Conservation (phyloP, 495 filamentous ascomycete genomes). For the Sordaria brevicollis region DNA sequence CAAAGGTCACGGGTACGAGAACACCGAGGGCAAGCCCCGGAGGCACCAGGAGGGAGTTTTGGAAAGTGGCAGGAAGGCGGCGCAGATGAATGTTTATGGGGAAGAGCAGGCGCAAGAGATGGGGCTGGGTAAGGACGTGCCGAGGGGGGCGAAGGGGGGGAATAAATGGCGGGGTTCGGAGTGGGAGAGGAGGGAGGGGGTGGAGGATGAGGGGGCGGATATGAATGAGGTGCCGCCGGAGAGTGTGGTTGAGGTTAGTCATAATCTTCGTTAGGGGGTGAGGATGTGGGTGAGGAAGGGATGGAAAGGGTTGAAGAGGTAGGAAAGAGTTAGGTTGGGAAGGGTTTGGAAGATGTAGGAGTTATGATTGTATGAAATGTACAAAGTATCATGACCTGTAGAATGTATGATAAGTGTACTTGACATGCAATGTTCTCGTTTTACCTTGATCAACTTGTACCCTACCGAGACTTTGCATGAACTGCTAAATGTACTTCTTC, state of each 20-base stretch:
- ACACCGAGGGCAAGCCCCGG: not conserved
- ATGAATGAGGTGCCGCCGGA: not conserved
- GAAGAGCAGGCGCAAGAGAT: not conserved
- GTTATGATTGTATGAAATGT: not conserved
- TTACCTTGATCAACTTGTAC: too few species aligned
- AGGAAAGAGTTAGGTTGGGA: too few species aligned
- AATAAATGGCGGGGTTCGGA: not conserved
- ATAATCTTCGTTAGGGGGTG: not conserved
- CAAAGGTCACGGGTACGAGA: not conserved
- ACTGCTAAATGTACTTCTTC: too few species aligned
- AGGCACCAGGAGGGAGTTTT: not conserved
- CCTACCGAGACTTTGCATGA: too few species aligned
- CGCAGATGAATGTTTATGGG: slow-evolving; percentile 1
- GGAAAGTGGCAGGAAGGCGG: slow-evolving; percentile 6
- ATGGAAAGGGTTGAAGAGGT: not conserved
- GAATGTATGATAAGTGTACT: too few species aligned
- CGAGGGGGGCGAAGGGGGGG: not conserved
- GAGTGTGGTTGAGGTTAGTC: not conserved
- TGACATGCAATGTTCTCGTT: too few species aligned
- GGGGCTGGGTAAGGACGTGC: not conserved
- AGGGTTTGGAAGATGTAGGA: too few species aligned
- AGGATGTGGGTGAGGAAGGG: not conserved
- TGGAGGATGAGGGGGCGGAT: not conserved
- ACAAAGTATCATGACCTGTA: too few species aligned
- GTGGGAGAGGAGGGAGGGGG: not conserved